Conservation (phyloP, 345 rosid species). For the Rhizophora apiculata region DNA sequence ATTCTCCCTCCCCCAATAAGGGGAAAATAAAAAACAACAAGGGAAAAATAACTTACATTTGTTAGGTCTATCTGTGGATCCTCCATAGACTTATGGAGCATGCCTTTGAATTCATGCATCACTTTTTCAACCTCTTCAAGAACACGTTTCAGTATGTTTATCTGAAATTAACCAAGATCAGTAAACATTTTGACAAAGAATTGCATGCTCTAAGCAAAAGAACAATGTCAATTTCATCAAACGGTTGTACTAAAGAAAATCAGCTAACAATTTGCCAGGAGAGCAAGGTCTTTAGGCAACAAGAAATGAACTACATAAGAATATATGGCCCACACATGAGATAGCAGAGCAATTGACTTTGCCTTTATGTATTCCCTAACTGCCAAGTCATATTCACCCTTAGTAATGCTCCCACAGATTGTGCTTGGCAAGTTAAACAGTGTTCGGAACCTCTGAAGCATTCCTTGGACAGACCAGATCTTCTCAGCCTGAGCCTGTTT, state of each 20-base stretch:
- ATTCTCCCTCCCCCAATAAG: background rate
- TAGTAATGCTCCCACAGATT: conserved; percentile 83
- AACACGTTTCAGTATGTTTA: conserved; percentile 88
- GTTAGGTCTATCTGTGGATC: conserved; percentile 90
- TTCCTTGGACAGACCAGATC: conserved; percentile 97
- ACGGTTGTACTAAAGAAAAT: background rate
- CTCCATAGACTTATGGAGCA: conserved; percentile 91
- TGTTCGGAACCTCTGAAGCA: conserved; percentile 95
- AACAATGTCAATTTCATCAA: conserved; percentile 1
- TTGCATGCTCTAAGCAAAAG: background rate
- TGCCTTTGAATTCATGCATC: conserved; percentile 94
- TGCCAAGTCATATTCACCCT: conserved; percentile 96
- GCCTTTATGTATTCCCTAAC: conserved; percentile 99
- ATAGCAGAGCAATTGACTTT: conserved; percentile 90
- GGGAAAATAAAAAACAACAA: background rate
- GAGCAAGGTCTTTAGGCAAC: background rate
- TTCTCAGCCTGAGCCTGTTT: conserved; percentile 94
- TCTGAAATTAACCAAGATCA: conserved; percentile 51
- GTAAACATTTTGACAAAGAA: background rate
- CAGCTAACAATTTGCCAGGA: background rate
- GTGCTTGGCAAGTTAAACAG: conserved; percentile 94
- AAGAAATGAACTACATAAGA: no score
- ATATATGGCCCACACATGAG: conserved; percentile 57
- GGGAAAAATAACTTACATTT: conserved; percentile 38
- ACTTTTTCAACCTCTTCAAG: conserved; percentile 99